A percentile compares a stretch with the other conserved stretches of the same genome.
These are phyloP conservation scores for Syzygium syzygioides DNA, from an alignment of 441 rosid genomes.

Conservation along the genomic window DNA sequence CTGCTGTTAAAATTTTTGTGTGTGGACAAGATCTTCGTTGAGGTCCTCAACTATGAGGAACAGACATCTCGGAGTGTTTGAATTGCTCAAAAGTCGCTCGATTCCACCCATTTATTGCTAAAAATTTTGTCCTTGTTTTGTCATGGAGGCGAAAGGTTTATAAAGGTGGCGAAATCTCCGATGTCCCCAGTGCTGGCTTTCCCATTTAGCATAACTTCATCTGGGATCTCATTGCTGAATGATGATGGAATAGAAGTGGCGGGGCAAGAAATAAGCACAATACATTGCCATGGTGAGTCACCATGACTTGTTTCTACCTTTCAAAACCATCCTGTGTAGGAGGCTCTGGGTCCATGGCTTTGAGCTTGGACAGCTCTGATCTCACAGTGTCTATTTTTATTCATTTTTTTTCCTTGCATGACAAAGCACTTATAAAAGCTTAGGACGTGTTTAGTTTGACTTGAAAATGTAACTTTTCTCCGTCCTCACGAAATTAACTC, in stretches of 20 bases:
- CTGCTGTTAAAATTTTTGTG: not conserved
- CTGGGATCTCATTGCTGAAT: conserved; percentile 56
- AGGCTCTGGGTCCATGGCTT: not conserved
- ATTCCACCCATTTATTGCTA: not conserved
- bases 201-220: conserved; percentile 58
- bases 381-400: not conserved
- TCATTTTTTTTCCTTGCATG: not conserved
- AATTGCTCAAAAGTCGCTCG: not conserved
- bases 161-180: conserved; percentile 86
- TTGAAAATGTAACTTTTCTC: not conserved
- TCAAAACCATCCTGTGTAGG: not conserved
- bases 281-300: conserved; percentile 48
- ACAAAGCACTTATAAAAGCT: not conserved
- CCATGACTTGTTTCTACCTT: conserved; percentile 4
- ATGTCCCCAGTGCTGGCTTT: conserved; percentile 70
- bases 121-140: not conserved
- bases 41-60: not conserved
- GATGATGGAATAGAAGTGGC: conserved; percentile 53
- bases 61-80: not conserved
- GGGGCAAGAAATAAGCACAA: conserved; percentile 60
- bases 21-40: not conserved
- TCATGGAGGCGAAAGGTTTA: conserved; percentile 59
- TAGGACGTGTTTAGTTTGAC: not conserved
- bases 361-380: not conserved
- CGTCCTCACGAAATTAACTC: not conserved